Evolutionary conservation across 176 grass and related monocot species (phyloP).

Genomic region (Bromus sterilis): DNA sequence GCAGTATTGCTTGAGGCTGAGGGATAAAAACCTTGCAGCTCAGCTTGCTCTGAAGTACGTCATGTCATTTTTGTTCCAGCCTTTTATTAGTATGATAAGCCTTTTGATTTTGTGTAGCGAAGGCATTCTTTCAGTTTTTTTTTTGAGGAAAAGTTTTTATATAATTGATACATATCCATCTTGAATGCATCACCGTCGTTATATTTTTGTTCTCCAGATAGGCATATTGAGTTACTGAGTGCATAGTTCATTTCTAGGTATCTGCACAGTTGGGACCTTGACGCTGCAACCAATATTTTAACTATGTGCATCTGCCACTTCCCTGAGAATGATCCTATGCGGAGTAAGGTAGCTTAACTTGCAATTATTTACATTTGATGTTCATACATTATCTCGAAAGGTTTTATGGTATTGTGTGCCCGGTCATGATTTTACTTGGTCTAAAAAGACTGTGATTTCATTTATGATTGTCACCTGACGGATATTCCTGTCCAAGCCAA

Average conservation of each 20-base stretch:
- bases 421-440: conserved; percentile 14
- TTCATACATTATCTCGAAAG: conserved; percentile 13
- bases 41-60: conserved; percentile 77
- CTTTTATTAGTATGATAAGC: background rate
- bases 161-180: background rate
- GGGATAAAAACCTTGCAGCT: conserved; percentile 83
- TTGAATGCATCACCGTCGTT: background rate
- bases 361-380: conserved; percentile 13
- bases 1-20: conserved; percentile 89
- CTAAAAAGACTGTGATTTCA: background rate
- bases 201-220: background rate
- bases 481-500: conserved; percentile 17
- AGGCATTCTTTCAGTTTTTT: conserved; percentile 17
- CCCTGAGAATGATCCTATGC: conserved; percentile 52
- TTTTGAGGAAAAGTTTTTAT: too few relatives aligned
- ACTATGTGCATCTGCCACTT: conserved; percentile 95
- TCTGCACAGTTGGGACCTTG: conserved; percentile 71
- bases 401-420: background rate
- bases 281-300: conserved; percentile 79
- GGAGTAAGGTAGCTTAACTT: conserved; percentile 55
- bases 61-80: conserved; percentile 13
- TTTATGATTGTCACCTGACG: conserved; percentile 7
- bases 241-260: conserved; percentile 47
- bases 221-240: conserved; percentile 8
- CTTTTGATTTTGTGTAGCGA: conserved; percentile 14